phyloP scores from a whole-genome alignment of 306 rosid species.

The Canavalia gladiata region DNA sequence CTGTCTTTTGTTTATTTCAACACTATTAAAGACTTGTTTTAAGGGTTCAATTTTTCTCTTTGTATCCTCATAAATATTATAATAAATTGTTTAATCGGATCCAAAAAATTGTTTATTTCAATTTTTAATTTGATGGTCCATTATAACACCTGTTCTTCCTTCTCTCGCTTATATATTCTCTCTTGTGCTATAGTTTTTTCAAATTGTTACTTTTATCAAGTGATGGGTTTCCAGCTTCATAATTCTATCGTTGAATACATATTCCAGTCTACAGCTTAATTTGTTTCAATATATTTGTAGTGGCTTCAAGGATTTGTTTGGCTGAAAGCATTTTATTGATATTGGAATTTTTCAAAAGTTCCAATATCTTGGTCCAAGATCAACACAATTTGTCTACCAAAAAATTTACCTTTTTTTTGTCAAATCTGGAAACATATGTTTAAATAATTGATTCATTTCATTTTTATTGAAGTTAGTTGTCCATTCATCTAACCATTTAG shows the following conservation, averaged over 20 bases:
- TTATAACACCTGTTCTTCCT: constrained; percentile 81
- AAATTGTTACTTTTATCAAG: constrained; percentile 16
- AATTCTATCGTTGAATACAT: constrained; percentile 28
- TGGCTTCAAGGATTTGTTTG: constrained; percentile 95
- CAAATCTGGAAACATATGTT: constrained; percentile 13
- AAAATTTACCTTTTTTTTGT: background rate
- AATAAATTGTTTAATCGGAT: no score
- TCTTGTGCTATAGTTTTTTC: background rate
- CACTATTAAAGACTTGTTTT: no score
- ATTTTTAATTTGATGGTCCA: no score
- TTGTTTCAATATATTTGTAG: constrained; percentile 60
- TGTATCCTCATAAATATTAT: no score
- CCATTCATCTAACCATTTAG: constrained; percentile 33
- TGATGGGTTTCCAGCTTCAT: constrained; percentile 36
- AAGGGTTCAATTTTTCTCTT: no score
- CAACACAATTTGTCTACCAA: constrained; percentile 32
- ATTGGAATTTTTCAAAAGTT: constrained; percentile 76
- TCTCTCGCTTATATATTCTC: constrained; percentile 43
- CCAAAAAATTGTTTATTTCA: no score
- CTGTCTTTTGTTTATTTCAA: no score
- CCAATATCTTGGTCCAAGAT: constrained; percentile 99
- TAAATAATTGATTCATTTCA: constrained; percentile 2
- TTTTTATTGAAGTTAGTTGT: constrained; percentile 40
- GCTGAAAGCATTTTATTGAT: constrained; percentile 87
- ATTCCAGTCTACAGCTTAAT: constrained; percentile 34